Evolutionary conservation across 163 green algal species (phyloP).

Genomic region (Scenedesmus sp.): DNA sequence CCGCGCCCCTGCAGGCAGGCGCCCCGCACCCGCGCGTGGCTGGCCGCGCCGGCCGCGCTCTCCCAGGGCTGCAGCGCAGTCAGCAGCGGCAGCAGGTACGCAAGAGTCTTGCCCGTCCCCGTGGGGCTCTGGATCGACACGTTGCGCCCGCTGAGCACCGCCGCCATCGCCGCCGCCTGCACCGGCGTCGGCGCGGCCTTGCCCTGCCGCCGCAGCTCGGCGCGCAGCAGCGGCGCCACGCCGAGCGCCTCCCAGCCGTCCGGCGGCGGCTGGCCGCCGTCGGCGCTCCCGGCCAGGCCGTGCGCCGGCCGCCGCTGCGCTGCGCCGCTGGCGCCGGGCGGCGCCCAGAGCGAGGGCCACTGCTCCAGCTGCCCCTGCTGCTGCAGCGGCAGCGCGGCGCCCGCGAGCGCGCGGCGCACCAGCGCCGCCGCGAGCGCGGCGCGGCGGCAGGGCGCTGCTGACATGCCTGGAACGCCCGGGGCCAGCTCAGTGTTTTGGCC

Average conservation of each 20-base stretch:
- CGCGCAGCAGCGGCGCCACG: background rate
- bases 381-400: conserved; percentile 28
- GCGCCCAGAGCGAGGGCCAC: too few species aligned
- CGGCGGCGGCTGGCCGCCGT: too few species aligned
- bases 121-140: conserved; percentile 27
- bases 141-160: background rate
- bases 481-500: too few species aligned
- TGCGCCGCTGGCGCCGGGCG: conserved; percentile 4
- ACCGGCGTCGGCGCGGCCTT: conserved; percentile 13
- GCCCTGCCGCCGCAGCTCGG: background rate
- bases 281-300: too few species aligned
- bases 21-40: background rate
- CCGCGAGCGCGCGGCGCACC: too few species aligned
- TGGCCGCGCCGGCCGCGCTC: background rate
- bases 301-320: background rate
- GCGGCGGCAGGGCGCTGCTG: too few species aligned
- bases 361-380: background rate
- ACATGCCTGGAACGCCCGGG: too few species aligned
- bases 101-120: conserved; percentile 36
- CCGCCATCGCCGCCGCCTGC: conserved; percentile 2
- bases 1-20: background rate
- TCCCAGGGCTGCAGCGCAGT: conserved; percentile 5
- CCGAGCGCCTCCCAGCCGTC: too few species aligned
- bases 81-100: conserved; percentile 40
- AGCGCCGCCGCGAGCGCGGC: too few species aligned